A percentile compares a stretch with the other conserved stretches of the same genome.
phyloP scores from a whole-genome alignment of 2,329 filamentous ascomycete genomes.

The Aspergillus texensis region DNA sequence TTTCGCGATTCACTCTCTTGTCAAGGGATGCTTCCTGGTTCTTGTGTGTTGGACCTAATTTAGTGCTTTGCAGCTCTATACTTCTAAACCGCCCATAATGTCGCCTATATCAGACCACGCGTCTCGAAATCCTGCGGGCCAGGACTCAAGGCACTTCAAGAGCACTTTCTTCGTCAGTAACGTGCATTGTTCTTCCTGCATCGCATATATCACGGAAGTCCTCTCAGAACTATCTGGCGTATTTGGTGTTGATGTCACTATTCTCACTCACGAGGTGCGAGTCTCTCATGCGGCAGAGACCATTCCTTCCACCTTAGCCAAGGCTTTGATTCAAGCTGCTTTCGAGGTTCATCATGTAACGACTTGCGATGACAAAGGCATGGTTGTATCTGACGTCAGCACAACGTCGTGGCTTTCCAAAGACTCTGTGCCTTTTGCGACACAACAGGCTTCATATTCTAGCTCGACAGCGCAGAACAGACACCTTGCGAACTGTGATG shows the following conservation, averaged over 20 bases:
- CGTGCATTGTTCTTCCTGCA: conserved; percentile 53
- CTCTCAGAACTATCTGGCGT: conserved; percentile 41
- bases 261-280: conserved; percentile 48
- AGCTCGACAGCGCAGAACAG: conserved; percentile 24
- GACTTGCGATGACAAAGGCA: conserved; percentile 38
- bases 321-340: conserved; percentile 46
- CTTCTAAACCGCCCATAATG: conserved; percentile 12
- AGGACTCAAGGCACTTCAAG: conserved; percentile 17
- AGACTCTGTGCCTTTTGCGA: conserved; percentile 26
- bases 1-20: not conserved
- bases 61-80: too few relatives aligned
- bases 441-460: conserved; percentile 23
- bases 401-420: conserved; percentile 34
- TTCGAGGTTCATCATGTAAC: conserved; percentile 52
- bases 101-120: conserved; percentile 10
- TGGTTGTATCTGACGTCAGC: conserved; percentile 38
- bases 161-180: conserved; percentile 50
- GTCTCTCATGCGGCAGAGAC: conserved; percentile 40
- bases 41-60: not conserved
- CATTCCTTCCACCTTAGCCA: conserved; percentile 37
- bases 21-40: not conserved
- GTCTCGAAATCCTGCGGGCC: conserved; percentile 13
- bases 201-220: conserved; percentile 49
- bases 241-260: conserved; percentile 43
- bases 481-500: conserved; percentile 55